A percentile compares a stretch with the other conserved stretches of the same genome.
phyloP scores from a whole-genome alignment of 768 basidiomycete genomes.

The Boletus reticulatus region DNA sequence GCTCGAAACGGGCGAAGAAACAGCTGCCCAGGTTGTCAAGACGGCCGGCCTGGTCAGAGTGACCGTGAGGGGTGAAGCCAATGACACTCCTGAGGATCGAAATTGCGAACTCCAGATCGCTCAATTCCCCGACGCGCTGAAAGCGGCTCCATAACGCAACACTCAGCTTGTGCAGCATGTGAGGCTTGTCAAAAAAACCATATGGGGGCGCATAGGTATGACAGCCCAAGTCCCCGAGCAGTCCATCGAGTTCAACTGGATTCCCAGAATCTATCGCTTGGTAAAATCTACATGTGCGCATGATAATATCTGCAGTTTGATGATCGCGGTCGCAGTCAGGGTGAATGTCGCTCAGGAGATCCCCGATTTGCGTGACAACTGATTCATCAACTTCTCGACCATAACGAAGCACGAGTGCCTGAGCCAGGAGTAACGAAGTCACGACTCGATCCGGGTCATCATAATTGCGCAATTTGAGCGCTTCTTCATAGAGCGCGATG shows the following conservation, averaged over 20 bases:
- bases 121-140: not conserved
- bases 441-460: not conserved
- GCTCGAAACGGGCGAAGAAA: too few relatives aligned
- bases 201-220: not conserved
- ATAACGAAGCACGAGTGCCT: not conserved
- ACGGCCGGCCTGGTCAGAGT: too few relatives aligned
- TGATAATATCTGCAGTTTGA: not conserved
- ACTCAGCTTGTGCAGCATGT: not conserved
- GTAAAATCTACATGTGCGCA: not conserved
- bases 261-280: not conserved
- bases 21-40: too few relatives aligned
- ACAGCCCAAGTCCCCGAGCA: not conserved
- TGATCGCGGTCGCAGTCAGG: not conserved
- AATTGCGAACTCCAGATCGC: too few relatives aligned
- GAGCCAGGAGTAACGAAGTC: not conserved
- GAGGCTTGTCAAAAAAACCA: not conserved
- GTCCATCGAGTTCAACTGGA: not conserved
- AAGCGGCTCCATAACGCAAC: not conserved
- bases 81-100: too few relatives aligned
- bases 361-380: not conserved
- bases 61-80: too few relatives aligned
- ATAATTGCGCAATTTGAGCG: not conserved
- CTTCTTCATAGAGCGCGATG: not conserved
- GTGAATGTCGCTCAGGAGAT: not conserved
- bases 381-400: not conserved